Conservation (phyloP, 116 monocot genomes). For the Trichopus zeylanicus region DNA sequence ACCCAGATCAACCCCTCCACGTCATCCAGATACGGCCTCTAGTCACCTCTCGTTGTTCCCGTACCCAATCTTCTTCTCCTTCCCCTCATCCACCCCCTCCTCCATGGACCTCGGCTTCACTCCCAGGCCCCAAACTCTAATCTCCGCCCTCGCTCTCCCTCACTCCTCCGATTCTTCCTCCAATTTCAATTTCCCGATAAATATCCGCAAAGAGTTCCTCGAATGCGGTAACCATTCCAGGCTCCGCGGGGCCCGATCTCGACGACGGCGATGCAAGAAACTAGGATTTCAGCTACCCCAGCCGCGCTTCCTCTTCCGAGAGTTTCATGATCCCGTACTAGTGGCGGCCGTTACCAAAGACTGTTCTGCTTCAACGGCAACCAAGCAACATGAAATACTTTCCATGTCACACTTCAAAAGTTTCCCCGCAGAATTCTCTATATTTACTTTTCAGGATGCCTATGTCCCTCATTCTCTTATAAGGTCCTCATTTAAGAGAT, state of each 20-base stretch:
- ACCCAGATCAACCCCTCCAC: not conserved
- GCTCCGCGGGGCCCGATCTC: constrained; percentile 8
- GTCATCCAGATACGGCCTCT: not conserved
- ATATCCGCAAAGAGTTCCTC: constrained; percentile 15
- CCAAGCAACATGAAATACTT: constrained; percentile 6
- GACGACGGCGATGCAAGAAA: constrained; percentile 13
- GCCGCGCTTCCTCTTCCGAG: constrained; percentile 17
- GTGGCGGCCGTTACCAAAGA: constrained; percentile 1
- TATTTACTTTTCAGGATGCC: constrained; percentile 15
- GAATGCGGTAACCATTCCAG: constrained; percentile 14
- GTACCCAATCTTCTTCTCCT: not conserved
- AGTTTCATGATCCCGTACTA: constrained; percentile 10
- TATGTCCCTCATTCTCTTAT: constrained; percentile 1
- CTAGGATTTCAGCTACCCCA: constrained; percentile 6
- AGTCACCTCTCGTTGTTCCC: not conserved
- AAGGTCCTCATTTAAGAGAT: constrained; percentile 4
- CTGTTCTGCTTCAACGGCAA: constrained; percentile 8
- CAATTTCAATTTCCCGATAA: constrained; percentile 10
- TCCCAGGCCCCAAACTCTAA: constrained; percentile 10
- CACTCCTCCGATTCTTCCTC: constrained; percentile 11
- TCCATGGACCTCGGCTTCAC: constrained; percentile 28
- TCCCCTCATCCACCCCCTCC: not conserved
- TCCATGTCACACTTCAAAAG: constrained; percentile 14
- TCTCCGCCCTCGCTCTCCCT: constrained; percentile 4
- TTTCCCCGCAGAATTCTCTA: constrained; percentile 9